Percentiles rank a stretch among this genome's conserved stretches.
Evolutionary conservation across 78 protist species (phyloP).

Genomic region (Blattamonas nauphoetae): DNA sequence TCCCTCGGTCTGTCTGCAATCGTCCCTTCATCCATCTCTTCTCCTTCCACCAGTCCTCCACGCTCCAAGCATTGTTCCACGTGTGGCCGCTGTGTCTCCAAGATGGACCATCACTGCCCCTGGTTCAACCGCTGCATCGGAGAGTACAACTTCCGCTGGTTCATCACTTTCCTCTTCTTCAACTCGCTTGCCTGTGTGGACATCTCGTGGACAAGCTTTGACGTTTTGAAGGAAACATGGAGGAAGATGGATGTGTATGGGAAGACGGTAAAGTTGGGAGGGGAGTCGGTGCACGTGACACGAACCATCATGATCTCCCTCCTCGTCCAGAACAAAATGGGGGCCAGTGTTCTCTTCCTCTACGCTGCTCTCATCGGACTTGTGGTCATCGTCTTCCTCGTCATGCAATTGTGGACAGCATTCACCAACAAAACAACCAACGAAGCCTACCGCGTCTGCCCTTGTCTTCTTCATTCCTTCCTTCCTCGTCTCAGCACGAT

Average conservation of each 20-base stretch:
- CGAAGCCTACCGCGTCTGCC: neutral
- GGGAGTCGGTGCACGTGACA: neutral
- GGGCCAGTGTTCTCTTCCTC: neutral
- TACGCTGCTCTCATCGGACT: neutral
- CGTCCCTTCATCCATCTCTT: no score
- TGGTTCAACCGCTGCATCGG: neutral
- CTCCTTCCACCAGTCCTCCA: no score
- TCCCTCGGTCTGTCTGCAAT: no score
- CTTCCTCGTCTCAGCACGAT: no score
- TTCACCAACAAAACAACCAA: neutral
- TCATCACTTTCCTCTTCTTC: neutral
- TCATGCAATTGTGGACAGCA: neutral
- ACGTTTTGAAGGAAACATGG: neutral
- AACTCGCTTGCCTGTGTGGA: neutral
- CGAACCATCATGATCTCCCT: neutral
- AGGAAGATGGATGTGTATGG: neutral
- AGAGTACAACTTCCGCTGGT: neutral
- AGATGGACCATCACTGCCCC: conserved; percentile 12
- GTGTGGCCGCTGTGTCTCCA: conserved; percentile 4
- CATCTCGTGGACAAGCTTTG: neutral
- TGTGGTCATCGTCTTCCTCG: neutral
- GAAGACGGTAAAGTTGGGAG: neutral
- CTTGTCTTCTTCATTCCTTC: no score
- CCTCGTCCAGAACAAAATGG: neutral
- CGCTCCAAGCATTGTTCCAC: neutral